Percentiles rank a stretch among this genome's conserved stretches.
These are phyloP conservation scores for Pseudocercospora vitis DNA, from an alignment of 2,329 filamentous ascomycete genomes.

Conservation along the genomic window DNA sequence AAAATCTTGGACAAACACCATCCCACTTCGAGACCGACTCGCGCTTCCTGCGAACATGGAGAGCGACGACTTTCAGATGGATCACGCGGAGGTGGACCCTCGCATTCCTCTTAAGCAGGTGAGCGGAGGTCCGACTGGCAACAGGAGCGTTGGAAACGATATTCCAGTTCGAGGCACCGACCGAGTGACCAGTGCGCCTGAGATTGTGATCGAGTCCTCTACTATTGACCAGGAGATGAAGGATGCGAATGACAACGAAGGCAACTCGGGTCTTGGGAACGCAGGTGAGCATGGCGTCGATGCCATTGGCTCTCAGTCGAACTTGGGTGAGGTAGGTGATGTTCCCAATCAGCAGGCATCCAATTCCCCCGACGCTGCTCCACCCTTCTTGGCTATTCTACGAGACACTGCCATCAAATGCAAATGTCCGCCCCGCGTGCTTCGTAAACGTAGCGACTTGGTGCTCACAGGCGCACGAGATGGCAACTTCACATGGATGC, in stretches of 20 bases:
- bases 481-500: constrained; percentile 16
- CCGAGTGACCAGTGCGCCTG: too few species aligned
- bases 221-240: too few species aligned
- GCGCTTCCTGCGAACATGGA: neutral
- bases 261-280: neutral
- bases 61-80: constrained; percentile 6
- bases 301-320: neutral
- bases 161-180: too few species aligned
- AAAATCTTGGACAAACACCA: neutral
- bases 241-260: too few species aligned
- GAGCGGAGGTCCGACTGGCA: too few species aligned
- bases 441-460: constrained; percentile 15
- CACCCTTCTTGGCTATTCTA: neutral
- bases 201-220: too few species aligned
- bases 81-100: too few species aligned
- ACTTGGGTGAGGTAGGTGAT: neutral
- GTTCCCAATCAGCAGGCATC: neutral
- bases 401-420: constrained; percentile 20
- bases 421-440: constrained; percentile 16
- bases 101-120: too few species aligned
- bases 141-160: neutral
- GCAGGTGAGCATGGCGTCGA: neutral
- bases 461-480: constrained; percentile 6
- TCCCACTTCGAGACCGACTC: neutral
- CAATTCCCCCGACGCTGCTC: neutral